Evolutionary conservation across 768 basidiomycete species (phyloP).

Genomic region (Mrakia frigida): DNA sequence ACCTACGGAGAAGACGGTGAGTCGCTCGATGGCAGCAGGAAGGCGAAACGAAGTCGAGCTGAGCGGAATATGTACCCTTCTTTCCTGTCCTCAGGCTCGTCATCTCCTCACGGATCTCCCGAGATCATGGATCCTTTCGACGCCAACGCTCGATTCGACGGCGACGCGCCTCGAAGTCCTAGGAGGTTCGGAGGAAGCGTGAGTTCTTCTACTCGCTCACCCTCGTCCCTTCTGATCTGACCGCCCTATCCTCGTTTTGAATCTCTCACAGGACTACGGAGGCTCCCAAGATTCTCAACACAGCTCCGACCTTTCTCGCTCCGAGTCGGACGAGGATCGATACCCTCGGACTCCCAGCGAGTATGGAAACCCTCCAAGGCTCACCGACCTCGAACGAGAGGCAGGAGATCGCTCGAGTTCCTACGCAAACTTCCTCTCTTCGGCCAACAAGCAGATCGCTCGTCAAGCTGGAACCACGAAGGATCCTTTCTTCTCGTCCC

Average conservation of each 20-base stretch:
- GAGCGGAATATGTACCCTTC: too few species aligned
- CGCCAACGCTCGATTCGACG: conserved; percentile 20
- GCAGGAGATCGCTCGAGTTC: conserved; percentile 41
- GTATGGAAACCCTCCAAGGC: background rate
- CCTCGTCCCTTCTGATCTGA: too few species aligned
- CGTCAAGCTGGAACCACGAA: conserved; percentile 50
- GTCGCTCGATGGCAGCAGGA: background rate
- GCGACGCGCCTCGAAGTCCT: conserved; percentile 7
- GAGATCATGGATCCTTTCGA: conserved; percentile 26
- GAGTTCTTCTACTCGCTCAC: background rate
- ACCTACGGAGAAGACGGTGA: conserved; percentile 16
- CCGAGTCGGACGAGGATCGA: conserved; percentile 24
- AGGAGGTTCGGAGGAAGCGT: conserved; percentile 24
- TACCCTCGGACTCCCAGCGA: conserved; percentile 10
- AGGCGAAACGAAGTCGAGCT: too few species aligned
- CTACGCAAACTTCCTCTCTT: conserved; percentile 73
- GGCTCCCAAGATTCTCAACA: too few species aligned
- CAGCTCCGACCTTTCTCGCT: background rate
- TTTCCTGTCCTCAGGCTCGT: background rate
- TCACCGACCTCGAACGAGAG: conserved; percentile 17
- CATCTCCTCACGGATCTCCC: conserved; percentile 7
- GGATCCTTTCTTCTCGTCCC: conserved; percentile 69
- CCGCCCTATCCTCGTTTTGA: background rate
- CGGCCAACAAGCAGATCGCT: conserved; percentile 72
- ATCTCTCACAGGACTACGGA: too few species aligned